Conservation (phyloP, 2,329 filamentous ascomycete genomes). For the Diplocarpon mali region DNA sequence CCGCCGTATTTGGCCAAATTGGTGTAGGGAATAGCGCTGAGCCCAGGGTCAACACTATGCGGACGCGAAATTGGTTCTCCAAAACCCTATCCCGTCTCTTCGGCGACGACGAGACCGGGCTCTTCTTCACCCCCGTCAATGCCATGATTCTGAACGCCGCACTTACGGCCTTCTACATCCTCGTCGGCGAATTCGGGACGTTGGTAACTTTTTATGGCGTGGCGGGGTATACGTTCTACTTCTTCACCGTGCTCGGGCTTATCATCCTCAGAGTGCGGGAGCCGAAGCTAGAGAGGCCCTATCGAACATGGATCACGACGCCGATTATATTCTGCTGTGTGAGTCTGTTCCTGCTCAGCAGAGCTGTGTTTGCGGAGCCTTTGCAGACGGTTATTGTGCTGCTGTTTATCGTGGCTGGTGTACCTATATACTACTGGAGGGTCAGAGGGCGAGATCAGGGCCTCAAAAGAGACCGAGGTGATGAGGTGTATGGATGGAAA, state of each 20-base stretch:
- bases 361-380: constrained; percentile 84
- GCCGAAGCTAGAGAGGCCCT: constrained; percentile 78
- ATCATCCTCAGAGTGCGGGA: constrained; percentile 84
- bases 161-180: constrained; percentile 66
- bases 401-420: constrained; percentile 69
- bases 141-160: constrained; percentile 73
- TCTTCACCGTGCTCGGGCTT: constrained; percentile 83
- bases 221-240: constrained; percentile 95
- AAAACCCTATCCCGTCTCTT: constrained; percentile 51
- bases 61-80: constrained; percentile 44
- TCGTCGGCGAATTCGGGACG: constrained; percentile 82
- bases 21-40: constrained; percentile 47
- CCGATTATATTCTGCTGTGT: constrained; percentile 98
- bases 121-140: constrained; percentile 91
- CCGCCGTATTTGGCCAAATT: constrained; percentile 69
- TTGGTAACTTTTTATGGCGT: constrained; percentile 96
- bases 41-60: constrained; percentile 32
- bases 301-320: constrained; percentile 92
- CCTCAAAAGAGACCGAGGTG: constrained; percentile 35
- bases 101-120: constrained; percentile 65
- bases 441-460: constrained; percentile 53
- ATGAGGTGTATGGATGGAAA: constrained; percentile 40
- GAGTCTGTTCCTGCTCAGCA: constrained; percentile 77
- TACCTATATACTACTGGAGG: constrained; percentile 84
- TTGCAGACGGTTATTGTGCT: constrained; percentile 82